phyloP scores from a whole-genome alignment of 2,329 filamentous ascomycete genomes.

The Colletotrichum cuscutae region DNA sequence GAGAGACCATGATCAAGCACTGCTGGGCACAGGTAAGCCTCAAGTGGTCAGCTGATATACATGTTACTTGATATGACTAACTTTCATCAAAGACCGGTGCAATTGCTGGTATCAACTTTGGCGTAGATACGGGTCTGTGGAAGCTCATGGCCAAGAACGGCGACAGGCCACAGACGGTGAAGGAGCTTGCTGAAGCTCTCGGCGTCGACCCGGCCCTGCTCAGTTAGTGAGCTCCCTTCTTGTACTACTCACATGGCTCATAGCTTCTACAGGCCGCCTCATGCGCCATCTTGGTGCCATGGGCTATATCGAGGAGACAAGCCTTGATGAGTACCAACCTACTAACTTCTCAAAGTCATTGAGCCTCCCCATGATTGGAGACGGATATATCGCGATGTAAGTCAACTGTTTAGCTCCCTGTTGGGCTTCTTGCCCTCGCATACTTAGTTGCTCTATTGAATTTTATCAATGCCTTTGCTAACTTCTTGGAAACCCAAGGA shows the following conservation, averaged over 20 bases:
- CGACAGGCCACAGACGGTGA: constrained; percentile 41
- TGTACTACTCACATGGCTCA: not conserved
- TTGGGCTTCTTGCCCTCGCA: not conserved
- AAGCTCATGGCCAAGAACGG: constrained; percentile 43
- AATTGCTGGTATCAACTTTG: constrained; percentile 41
- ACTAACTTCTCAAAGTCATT: constrained; percentile 51
- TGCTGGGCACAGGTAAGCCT: constrained; percentile 53
- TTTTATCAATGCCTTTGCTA: not conserved
- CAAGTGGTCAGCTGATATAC: not conserved
- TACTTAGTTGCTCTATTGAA: not conserved
- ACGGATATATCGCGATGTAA: constrained; percentile 47
- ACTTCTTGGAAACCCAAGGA: not conserved
- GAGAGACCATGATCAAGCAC: constrained; percentile 59
- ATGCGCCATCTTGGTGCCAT: constrained; percentile 51
- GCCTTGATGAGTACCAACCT: constrained; percentile 46
- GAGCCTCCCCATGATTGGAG: constrained; percentile 45
- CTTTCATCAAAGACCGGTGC: constrained; percentile 36
- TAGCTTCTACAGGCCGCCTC: constrained; percentile 38
- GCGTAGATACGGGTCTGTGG: constrained; percentile 50
- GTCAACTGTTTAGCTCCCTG: constrained; percentile 4
- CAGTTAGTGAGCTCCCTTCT: not conserved
- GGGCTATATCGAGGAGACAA: constrained; percentile 51
- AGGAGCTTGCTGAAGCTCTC: constrained; percentile 43
- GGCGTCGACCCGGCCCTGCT: constrained; percentile 38
- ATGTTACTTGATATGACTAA: not conserved